phyloP scores from a whole-genome alignment of 2,329 filamentous ascomycete genomes.

The Penicillium nordicum region DNA sequence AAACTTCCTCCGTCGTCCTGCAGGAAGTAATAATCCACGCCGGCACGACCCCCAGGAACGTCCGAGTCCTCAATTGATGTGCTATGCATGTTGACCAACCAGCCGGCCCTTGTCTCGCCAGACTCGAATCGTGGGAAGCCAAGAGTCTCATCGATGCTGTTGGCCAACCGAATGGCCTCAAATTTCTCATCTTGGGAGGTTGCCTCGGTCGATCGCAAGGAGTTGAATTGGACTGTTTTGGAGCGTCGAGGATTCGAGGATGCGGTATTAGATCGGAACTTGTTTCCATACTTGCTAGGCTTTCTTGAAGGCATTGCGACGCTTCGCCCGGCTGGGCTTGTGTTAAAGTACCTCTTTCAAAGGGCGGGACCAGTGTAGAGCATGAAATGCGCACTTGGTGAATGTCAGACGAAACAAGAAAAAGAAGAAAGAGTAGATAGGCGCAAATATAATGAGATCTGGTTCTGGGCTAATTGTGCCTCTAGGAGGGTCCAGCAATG shows the following conservation, averaged over 20 bases:
- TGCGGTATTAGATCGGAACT: conserved; percentile 45
- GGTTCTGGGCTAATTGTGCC: conserved; percentile 9
- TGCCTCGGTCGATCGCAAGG: conserved; percentile 70
- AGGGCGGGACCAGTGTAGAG: conserved; percentile 14
- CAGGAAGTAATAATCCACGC: conserved; percentile 96
- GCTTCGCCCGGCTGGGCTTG: conserved; percentile 25
- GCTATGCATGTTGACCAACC: conserved; percentile 93
- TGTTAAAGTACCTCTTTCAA: conserved; percentile 19
- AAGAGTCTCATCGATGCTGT: conserved; percentile 91
- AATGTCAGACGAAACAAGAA: neutral
- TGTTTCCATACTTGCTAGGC: conserved; percentile 64
- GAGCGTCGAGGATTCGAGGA: conserved; percentile 53
- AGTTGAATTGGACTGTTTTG: conserved; percentile 76
- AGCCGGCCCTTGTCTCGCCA: conserved; percentile 79
- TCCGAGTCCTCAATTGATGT: conserved; percentile 83
- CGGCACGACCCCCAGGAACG: conserved; percentile 77
- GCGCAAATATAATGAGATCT: conserved; percentile 1
- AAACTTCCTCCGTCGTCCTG: conserved; percentile 85
- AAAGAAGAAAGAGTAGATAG: neutral
- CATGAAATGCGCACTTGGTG: conserved; percentile 22
- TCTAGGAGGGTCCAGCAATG: conserved; percentile 16
- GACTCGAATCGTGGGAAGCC: conserved; percentile 90
- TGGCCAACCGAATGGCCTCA: conserved; percentile 76
- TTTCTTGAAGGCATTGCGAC: conserved; percentile 48
- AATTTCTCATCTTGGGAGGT: conserved; percentile 91